A percentile compares a stretch with the other conserved stretches of the same genome.
phyloP scores from a whole-genome alignment of 495 filamentous ascomycete genomes.

The Pseudoneurospora amorphoporcata region DNA sequence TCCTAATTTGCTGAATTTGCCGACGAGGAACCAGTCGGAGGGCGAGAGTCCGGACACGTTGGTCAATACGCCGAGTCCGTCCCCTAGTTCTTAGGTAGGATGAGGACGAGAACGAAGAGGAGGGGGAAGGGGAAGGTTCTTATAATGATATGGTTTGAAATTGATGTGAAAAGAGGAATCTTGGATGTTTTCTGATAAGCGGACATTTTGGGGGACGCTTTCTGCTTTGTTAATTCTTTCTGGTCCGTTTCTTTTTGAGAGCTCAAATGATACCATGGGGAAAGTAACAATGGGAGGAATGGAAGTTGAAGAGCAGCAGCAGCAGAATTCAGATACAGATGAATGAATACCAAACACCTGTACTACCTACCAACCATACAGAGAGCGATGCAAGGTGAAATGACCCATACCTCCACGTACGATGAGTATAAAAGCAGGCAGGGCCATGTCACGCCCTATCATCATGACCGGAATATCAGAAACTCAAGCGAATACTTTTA shows the following conservation, averaged over 20 bases:
- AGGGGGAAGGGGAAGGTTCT: background rate
- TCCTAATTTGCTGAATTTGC: background rate
- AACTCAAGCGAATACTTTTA: background rate
- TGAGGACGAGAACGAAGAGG: background rate
- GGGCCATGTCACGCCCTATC: background rate
- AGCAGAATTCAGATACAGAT: background rate
- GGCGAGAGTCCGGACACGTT: constrained; percentile 21
- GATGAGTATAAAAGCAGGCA: background rate
- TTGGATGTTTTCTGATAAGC: background rate
- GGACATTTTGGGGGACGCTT: background rate
- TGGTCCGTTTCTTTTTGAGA: background rate
- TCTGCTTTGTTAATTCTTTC: background rate
- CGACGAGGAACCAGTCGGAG: constrained; percentile 2
- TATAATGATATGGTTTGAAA: background rate
- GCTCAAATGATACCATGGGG: background rate
- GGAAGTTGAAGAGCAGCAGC: background rate
- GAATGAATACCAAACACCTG: background rate
- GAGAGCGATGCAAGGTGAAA: background rate
- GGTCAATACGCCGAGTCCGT: constrained; percentile 6
- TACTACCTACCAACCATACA: background rate
- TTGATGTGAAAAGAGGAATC: background rate
- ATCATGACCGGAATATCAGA: background rate
- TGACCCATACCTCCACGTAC: background rate
- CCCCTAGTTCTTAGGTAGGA: background rate
- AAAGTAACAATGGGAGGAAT: background rate